Percentiles rank a stretch among this genome's conserved stretches.
Conservation (phyloP, 2,329 filamentous ascomycete genomes). For the Aspergillus neoniger region DNA sequence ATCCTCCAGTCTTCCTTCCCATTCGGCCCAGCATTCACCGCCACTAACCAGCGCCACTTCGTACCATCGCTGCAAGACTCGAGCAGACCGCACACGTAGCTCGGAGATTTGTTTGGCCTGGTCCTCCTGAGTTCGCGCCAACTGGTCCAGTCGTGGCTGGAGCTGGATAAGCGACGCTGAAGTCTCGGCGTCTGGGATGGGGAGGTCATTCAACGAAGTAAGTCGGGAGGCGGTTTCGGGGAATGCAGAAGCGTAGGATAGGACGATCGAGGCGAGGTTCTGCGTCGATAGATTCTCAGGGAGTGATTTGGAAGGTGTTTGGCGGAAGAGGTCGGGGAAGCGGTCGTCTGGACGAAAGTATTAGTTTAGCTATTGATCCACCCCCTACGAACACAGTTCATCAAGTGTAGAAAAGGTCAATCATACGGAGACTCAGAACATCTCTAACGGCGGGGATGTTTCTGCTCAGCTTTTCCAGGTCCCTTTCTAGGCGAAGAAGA, state of each 20-base stretch:
- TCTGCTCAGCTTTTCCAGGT: constrained; percentile 41
- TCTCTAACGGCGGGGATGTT: constrained; percentile 44
- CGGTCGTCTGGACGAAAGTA: constrained; percentile 35
- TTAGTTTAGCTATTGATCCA: constrained; percentile 7
- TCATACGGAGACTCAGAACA: constrained; percentile 45
- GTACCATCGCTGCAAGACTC: constrained; percentile 69
- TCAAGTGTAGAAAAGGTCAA: constrained; percentile 4
- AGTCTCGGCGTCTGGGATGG: constrained; percentile 45
- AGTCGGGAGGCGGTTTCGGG: constrained; percentile 51
- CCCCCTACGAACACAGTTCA: neutral
- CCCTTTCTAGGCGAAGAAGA: constrained; percentile 40
- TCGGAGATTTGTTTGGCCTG: constrained; percentile 45
- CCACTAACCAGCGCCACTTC: constrained; percentile 68
- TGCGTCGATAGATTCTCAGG: constrained; percentile 40
- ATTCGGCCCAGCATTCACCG: constrained; percentile 69
- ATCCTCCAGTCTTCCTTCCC: constrained; percentile 67
- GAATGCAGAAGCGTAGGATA: constrained; percentile 49
- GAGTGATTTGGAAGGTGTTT: constrained; percentile 33
- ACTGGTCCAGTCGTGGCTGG: constrained; percentile 43
- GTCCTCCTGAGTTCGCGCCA: constrained; percentile 39
- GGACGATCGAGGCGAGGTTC: constrained; percentile 44
- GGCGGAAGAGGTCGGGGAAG: constrained; percentile 46
- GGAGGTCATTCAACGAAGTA: constrained; percentile 51
- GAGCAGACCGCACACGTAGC: constrained; percentile 46
- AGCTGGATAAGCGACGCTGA: constrained; percentile 47